These are phyloP conservation scores for Kentomonas sorsogonicus DNA, from an alignment of 208 protist species.

Conservation along the genomic window DNA sequence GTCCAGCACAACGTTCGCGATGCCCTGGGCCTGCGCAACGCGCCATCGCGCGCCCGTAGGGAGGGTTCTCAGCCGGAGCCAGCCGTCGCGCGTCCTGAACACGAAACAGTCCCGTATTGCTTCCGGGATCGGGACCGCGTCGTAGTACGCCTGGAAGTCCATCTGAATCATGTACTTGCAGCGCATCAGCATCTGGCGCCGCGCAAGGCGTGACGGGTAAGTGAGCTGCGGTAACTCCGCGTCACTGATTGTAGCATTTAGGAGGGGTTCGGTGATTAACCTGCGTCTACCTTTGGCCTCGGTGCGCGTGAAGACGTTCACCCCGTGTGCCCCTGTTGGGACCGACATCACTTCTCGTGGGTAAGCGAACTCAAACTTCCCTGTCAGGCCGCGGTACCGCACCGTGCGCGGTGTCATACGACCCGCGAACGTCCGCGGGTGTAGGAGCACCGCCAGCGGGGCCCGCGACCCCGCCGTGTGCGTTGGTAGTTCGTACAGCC, in stretches of 20 bases:
- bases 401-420: too few relatives aligned
- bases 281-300: conserved; percentile 16
- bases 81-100: conserved; percentile 12
- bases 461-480: too few relatives aligned
- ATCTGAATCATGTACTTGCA: conserved; percentile 24
- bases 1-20: conserved; percentile 21
- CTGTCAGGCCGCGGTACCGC: too few relatives aligned
- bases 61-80: conserved; percentile 15
- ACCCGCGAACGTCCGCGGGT: too few relatives aligned
- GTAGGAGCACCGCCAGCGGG: too few relatives aligned
- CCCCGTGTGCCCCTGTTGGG: too few relatives aligned
- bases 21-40: conserved; percentile 17
- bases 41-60: conserved; percentile 25
- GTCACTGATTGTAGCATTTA: conserved; percentile 16
- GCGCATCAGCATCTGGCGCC: conserved; percentile 13
- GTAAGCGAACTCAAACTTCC: too few relatives aligned
- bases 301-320: conserved; percentile 15
- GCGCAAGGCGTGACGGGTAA: conserved; percentile 7
- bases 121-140: conserved; percentile 18
- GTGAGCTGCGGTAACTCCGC: conserved; percentile 11
- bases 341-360: too few relatives aligned
- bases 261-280: conserved; percentile 20
- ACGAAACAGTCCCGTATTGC: conserved; percentile 16
- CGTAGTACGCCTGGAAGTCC: conserved; percentile 32
- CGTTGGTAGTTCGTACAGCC: too few relatives aligned